phyloP scores from a whole-genome alignment of 257 asterid genomes.

The Primulina eburnea region DNA sequence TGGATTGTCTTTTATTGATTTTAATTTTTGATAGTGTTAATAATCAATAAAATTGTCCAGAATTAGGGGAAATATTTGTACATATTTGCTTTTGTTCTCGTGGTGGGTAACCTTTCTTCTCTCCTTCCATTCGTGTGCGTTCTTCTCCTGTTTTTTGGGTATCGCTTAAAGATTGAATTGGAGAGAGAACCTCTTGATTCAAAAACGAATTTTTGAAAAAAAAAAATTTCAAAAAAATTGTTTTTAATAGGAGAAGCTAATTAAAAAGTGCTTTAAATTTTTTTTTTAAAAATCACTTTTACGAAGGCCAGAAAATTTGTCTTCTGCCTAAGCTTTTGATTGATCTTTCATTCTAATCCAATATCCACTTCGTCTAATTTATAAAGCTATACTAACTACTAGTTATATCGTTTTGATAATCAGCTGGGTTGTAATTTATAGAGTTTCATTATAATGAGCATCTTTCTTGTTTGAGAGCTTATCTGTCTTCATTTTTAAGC shows the following conservation, averaged over 20 bases:
- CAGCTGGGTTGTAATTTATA: neutral
- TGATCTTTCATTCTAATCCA: neutral
- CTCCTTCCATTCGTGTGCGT: neutral
- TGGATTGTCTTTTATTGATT: neutral
- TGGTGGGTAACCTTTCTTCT: neutral
- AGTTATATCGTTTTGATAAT: no score
- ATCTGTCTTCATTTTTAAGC: neutral
- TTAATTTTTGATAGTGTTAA: neutral
- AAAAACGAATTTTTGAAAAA: no score
- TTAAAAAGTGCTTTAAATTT: neutral
- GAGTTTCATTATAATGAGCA: conserved; percentile 2
- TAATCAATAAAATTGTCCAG: neutral
- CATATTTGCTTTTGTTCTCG: neutral
- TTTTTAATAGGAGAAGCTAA: neutral
- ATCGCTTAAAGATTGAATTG: neutral
- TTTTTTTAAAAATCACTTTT: no score
- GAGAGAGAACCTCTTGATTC: no score
- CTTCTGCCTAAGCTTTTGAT: no score
- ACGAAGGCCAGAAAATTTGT: no score
- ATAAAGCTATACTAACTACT: neutral
- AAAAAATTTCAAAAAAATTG: neutral
- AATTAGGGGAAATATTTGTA: neutral
- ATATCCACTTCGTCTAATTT: neutral
- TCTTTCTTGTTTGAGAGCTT: neutral
- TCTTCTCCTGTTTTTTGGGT: no score